Evolutionary conservation across 1,284 basidiomycete species (phyloP), one percentile per base, ranked within the genome.

Genomic region (Ceratobasidium sp.): DNA sequence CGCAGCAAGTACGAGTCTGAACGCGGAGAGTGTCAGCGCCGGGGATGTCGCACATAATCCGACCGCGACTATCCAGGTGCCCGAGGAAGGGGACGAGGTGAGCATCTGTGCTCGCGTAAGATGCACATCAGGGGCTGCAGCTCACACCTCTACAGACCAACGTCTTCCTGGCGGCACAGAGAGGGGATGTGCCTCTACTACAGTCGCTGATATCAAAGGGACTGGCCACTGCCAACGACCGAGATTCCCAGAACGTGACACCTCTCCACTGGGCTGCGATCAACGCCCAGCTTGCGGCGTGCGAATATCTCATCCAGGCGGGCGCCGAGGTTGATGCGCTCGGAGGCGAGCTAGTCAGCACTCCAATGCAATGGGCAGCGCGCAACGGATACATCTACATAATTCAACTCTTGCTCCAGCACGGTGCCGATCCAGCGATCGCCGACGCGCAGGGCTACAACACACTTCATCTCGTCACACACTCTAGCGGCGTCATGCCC

Each of bases 181-280:
- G 93, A 59, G 96, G 96, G 39, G 94, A 98, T 77, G 84, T 94
- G 1, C 81, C 82, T 1, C 82, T 87, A 36, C 81, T 98, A 26
- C 85, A 87, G 3, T 81, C 87, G 30, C 85, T 97, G 67, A 84
- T 96, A 55, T 88, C 91, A 76, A 90, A 89, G 0, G 92, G 91
- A 2, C 82, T 85, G 48, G 90, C 93, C 3, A 86, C 85, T 23
- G 91, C 92, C 5, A 91, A 91, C 26, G 92, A 94, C 79, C 85
- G 91, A 57, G 97, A 99, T 81, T 84, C 87, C 26, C 92, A 97
- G 80, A 94, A 95, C 77, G 94, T 98, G 77, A 97, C 96, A 0
- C 92, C 97, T 0, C 85, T 99, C 3, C 97, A 99, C 79, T 99
- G 97, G 97, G 95, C 97, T 2, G 91, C 96, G 2, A 96, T 97